Evolutionary conservation across 768 basidiomycete species (phyloP).

Genomic region (Phanerochaete carnosa): DNA sequence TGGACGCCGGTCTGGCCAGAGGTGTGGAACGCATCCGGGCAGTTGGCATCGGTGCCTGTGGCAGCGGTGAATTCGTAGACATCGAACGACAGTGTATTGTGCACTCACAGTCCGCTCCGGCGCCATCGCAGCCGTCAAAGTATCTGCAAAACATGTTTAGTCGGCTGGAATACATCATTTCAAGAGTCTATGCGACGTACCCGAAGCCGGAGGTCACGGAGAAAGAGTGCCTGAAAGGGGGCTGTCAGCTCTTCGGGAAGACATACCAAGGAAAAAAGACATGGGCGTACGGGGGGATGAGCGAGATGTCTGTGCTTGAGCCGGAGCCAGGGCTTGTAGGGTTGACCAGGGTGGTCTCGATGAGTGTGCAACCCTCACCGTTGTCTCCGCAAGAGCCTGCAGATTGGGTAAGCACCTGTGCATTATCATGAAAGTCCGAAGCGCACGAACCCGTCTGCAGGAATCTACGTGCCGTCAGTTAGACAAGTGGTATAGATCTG

Average conservation of each 20-base stretch:
- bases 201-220: slow-evolving; percentile 38
- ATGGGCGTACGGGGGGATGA: slow-evolving; percentile 38
- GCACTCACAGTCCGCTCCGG: slow-evolving; percentile 43
- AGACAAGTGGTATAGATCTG: neutral
- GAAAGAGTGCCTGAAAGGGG: slow-evolving; percentile 32
- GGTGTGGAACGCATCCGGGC: slow-evolving; percentile 35
- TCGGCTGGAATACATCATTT: neutral
- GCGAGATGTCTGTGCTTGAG: slow-evolving; percentile 34
- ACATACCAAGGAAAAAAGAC: neutral
- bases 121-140: slow-evolving; percentile 39
- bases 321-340: slow-evolving; percentile 28
- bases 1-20: slow-evolving; percentile 35
- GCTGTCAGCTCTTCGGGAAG: no score
- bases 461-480: neutral
- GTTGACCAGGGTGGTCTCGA: slow-evolving; percentile 36
- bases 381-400: slow-evolving; percentile 35
- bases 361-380: slow-evolving; percentile 36
- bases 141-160: slow-evolving; percentile 26
- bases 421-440: no score
- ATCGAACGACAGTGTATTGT: no score
- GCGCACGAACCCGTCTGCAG: neutral
- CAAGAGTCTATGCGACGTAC: slow-evolving; percentile 17
- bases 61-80: no score
- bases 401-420: neutral
- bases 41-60: slow-evolving; percentile 35